Evolutionary conservation across 2,329 filamentous ascomycete species (phyloP).

Genomic region (Aspergillus brasiliensis): DNA sequence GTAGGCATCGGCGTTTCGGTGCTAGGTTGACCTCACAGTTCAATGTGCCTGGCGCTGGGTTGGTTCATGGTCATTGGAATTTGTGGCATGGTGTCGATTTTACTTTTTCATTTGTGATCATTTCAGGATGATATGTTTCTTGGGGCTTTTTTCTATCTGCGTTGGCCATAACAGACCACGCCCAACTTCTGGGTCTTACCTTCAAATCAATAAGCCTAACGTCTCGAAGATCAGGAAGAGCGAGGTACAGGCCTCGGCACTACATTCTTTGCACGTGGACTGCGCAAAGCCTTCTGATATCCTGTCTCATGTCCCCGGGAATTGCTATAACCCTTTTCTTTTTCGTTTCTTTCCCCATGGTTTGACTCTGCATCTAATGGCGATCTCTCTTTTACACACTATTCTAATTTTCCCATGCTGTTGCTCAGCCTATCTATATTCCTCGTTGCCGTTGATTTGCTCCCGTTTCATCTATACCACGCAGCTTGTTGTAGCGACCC

Average conservation of each 20-base stretch:
- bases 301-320: constrained; percentile 15
- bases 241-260: constrained; percentile 23
- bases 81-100: constrained; percentile 22
- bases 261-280: constrained; percentile 22
- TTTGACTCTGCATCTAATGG: constrained; percentile 12
- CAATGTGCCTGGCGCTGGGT: constrained; percentile 25
- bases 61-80: constrained; percentile 21
- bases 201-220: constrained; percentile 18
- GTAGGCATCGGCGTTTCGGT: constrained; percentile 27
- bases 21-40: constrained; percentile 17
- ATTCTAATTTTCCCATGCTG: background rate
- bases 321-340: constrained; percentile 9
- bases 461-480: background rate
- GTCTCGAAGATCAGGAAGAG: constrained; percentile 20
- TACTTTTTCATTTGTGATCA: constrained; percentile 10
- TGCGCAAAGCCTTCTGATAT: constrained; percentile 25
- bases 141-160: constrained; percentile 16
- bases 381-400: constrained; percentile 3
- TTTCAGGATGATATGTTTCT: constrained; percentile 15
- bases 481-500: constrained; percentile 3
- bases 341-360: constrained; percentile 1
- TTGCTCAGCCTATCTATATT: background rate
- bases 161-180: constrained; percentile 15
- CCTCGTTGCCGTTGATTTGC: background rate
- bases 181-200: constrained; percentile 10